A percentile compares a stretch with the other conserved stretches of the same genome.
phyloP scores from a whole-genome alignment of 2,329 filamentous ascomycete species.

The Arthrinium puccinioides region DNA sequence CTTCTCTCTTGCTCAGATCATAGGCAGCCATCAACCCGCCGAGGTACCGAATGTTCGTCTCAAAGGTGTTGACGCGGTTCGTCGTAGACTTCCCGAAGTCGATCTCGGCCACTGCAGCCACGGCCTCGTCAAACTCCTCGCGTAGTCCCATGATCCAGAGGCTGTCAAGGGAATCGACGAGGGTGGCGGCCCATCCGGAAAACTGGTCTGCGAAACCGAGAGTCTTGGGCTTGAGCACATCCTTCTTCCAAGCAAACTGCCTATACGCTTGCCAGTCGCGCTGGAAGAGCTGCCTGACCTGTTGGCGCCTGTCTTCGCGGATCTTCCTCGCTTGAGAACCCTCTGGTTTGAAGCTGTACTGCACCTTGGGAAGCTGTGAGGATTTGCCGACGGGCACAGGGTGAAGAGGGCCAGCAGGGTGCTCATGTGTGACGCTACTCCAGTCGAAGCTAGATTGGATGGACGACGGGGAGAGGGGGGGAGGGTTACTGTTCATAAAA shows the following conservation, averaged over 20 bases:
- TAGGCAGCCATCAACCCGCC: constrained; percentile 33
- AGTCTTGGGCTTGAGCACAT: constrained; percentile 38
- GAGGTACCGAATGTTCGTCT: constrained; percentile 37
- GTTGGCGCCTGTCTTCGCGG: constrained; percentile 22
- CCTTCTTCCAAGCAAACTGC: constrained; percentile 38
- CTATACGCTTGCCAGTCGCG: constrained; percentile 37
- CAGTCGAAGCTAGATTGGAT: constrained; percentile 29
- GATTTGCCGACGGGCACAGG: constrained; percentile 15
- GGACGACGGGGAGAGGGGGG: constrained; percentile 2
- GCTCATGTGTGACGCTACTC: constrained; percentile 19
- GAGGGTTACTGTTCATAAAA: constrained; percentile 23
- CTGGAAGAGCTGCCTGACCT: constrained; percentile 27
- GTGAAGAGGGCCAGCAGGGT: constrained; percentile 15
- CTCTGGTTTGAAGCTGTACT: constrained; percentile 23
- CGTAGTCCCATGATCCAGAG: constrained; percentile 42
- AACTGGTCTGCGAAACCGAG: constrained; percentile 36
- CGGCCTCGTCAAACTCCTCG: constrained; percentile 39
- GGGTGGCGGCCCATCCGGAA: constrained; percentile 42
- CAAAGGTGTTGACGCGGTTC: constrained; percentile 31
- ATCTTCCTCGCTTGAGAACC: constrained; percentile 9
- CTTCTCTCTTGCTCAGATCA: constrained; percentile 28
- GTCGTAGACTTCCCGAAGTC: constrained; percentile 36
- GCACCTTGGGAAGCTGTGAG: constrained; percentile 24
- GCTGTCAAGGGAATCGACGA: constrained; percentile 45
- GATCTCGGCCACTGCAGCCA: constrained; percentile 33